These are phyloP conservation scores for Rhizopogon roseolus DNA, from an alignment of 768 basidiomycete species.

Conservation along the genomic window DNA sequence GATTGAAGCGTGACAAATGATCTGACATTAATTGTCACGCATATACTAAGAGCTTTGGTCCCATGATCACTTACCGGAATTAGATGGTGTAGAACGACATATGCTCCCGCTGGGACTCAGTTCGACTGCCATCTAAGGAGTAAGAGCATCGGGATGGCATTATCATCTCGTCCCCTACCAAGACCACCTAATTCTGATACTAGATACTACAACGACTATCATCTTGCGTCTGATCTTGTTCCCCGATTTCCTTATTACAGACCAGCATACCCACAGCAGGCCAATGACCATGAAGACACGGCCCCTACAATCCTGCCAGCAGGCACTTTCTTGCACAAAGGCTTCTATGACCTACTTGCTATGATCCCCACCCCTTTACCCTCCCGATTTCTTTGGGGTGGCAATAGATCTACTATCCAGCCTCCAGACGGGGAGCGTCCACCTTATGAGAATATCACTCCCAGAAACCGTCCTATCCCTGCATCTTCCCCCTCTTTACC, in stretches of 20 bases:
- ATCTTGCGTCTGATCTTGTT: constrained; percentile 4
- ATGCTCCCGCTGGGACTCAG: neutral
- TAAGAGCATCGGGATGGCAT: constrained; percentile 1
- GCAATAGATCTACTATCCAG: constrained; percentile 21
- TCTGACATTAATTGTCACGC: too few species aligned
- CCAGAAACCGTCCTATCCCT: constrained; percentile 9
- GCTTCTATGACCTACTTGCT: constrained; percentile 83
- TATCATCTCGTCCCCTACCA: constrained; percentile 5
- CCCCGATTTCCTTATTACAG: constrained; percentile 10
- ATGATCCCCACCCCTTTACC: constrained; percentile 70
- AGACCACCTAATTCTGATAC: neutral
- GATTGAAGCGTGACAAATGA: neutral
- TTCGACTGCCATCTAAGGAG: neutral
- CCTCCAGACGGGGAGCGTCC: constrained; percentile 36
- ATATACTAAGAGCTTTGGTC: neutral
- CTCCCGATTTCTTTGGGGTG: constrained; percentile 58
- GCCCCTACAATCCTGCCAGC: constrained; percentile 49
- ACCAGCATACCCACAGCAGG: constrained; percentile 33
- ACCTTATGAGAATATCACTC: constrained; percentile 56
- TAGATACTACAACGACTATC: constrained; percentile 2
- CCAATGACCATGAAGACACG: constrained; percentile 33
- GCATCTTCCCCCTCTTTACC: constrained; percentile 22
- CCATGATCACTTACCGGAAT: neutral
- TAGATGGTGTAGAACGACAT: neutral
- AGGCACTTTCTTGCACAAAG: constrained; percentile 78